These are phyloP conservation scores for Aspergillus sclerotioniger DNA, from an alignment of 495 filamentous ascomycete species.

Conservation along the genomic window DNA sequence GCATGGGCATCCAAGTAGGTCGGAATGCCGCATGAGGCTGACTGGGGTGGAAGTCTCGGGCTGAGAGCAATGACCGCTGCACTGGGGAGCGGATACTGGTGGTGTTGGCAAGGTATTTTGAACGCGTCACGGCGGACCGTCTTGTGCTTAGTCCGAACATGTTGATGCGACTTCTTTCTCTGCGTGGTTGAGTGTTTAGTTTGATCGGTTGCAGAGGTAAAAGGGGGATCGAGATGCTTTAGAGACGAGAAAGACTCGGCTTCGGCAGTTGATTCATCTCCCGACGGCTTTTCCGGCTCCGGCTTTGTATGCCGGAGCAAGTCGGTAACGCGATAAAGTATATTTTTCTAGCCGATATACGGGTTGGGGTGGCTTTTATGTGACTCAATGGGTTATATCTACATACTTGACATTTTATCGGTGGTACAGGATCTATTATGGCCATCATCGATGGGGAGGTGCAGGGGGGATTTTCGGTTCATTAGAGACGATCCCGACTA, in stretches of 20 bases:
- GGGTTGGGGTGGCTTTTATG: background rate
- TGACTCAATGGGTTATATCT: too few relatives aligned
- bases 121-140: constrained; percentile 17
- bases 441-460: too few relatives aligned
- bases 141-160: constrained; percentile 23
- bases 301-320: constrained; percentile 20
- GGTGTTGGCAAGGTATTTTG: constrained; percentile 13
- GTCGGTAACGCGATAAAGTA: constrained; percentile 16
- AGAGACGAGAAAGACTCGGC: constrained; percentile 2
- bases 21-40: constrained; percentile 26
- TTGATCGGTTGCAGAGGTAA: background rate
- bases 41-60: constrained; percentile 30
- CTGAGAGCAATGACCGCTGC: background rate
- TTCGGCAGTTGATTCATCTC: constrained; percentile 1
- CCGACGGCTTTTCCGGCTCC: constrained; percentile 14
- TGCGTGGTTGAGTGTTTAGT: background rate
- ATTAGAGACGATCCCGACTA: background rate
- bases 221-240: background rate
- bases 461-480: too few relatives aligned
- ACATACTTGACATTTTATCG: too few relatives aligned
- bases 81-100: constrained; percentile 6
- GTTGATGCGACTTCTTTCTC: background rate
- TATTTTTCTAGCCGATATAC: constrained; percentile 4
- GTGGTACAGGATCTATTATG: background rate
- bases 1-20: constrained; percentile 49